phyloP scores from a whole-genome alignment of 2,329 filamentous ascomycete genomes.

The Fusarium sp. region DNA sequence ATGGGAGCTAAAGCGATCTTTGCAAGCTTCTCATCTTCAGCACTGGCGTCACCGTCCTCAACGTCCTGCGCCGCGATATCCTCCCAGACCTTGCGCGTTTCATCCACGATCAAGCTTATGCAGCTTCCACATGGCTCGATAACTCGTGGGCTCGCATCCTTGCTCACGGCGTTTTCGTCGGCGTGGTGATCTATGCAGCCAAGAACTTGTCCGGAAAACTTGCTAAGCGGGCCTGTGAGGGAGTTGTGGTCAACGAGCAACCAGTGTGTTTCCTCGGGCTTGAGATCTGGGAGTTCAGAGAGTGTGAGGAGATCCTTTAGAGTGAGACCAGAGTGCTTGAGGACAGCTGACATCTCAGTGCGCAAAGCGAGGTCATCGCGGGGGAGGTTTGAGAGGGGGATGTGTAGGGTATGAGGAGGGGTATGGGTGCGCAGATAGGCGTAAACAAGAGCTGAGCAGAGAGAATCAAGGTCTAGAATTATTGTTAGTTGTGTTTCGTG shows the following conservation, averaged over 20 bases:
- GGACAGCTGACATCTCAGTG: constrained; percentile 75
- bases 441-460: constrained; percentile 77
- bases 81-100: constrained; percentile 69
- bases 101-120: constrained; percentile 73
- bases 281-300: constrained; percentile 61
- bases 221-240: constrained; percentile 69
- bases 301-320: constrained; percentile 72
- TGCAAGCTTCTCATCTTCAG: constrained; percentile 69
- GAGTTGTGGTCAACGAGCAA: constrained; percentile 84
- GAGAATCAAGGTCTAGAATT: constrained; percentile 77
- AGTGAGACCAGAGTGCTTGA: constrained; percentile 68
- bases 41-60: constrained; percentile 41
- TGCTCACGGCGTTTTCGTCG: constrained; percentile 69
- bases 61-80: constrained; percentile 49
- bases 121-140: constrained; percentile 78
- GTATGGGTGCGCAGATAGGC: constrained; percentile 77
- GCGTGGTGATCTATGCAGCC: constrained; percentile 84
- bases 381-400: constrained; percentile 79
- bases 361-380: constrained; percentile 75
- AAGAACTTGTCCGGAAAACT: constrained; percentile 64
- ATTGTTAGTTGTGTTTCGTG: background rate
- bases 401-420: constrained; percentile 66
- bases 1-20: constrained; percentile 76
- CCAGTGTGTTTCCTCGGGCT: constrained; percentile 71
- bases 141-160: constrained; percentile 64